Evolutionary conservation across 148 eudicot species (phyloP), one percentile per base, ranked within the genome.

Genomic region (Limonium bicolor): DNA sequence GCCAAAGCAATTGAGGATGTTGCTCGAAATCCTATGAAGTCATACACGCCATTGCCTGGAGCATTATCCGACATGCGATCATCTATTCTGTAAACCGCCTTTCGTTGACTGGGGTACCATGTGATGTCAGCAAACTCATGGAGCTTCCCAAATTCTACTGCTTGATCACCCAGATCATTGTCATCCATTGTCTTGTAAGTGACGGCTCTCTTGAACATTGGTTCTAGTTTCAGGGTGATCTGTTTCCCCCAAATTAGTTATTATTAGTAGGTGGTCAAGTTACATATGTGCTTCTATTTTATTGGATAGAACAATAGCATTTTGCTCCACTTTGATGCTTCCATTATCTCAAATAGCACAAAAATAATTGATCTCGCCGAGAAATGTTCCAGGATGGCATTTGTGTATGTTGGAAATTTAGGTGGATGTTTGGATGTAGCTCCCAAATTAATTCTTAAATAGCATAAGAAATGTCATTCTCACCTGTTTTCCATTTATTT

Each of bases 101-200:
- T 57, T 27, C 53, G 48, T 25, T 67, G 78, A 39, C 84, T 78
- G 1, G 87, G 94, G 46, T 54, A 63, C 94, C 94, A 82, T 35
- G 60, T 60, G 3, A 82, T 12, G 56, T 78, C 94, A 1, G 75
- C 86, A 32, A 78, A 82, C 46, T 82, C 94, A 9, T 82, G 83
- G 13, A 55, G 45, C 7, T 59, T 51, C 0, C 87, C 94, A 25
- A 78, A 72, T 17, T 5, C 56, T 4, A 41, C 28, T 9, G 60
- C 80, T 45, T 65, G 57, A 35, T 70, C 76, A 4, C 55, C 82
- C 41, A 82, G 47, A 56, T 72, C 73, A 1, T 45, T 20, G 40
- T 82, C 94, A 1, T 50, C 50, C 44, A 27, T 53, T 4, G 35
- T 15, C 39, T 17, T 13, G 50, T 48, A 70, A 1, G 65, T 75